These are phyloP conservation scores for Zizania palustris DNA, from an alignment of 202 grass and related monocot species.

Conservation along the genomic window DNA sequence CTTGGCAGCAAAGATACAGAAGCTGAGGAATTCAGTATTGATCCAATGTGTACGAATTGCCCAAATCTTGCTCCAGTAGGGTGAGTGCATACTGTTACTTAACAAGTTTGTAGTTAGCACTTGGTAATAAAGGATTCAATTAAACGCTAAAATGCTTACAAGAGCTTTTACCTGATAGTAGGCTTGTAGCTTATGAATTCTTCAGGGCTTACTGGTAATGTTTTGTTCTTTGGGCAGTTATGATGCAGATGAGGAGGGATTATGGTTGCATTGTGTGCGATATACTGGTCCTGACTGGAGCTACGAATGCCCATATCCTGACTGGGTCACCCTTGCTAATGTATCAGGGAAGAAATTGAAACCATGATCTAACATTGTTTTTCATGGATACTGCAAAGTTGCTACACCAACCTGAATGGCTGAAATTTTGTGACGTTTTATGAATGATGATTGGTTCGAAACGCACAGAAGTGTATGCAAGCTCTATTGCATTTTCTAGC, in stretches of 20 bases:
- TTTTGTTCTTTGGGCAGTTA: conserved; percentile 58
- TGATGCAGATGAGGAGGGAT: conserved; percentile 68
- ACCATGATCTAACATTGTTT: conserved; percentile 33
- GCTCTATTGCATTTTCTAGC: neutral
- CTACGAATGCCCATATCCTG: conserved; percentile 83
- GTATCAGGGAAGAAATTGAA: conserved; percentile 43
- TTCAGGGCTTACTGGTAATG: neutral
- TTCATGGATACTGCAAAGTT: neutral
- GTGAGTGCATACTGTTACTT: conserved; percentile 41
- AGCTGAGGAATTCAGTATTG: conserved; percentile 52
- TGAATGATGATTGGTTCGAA: neutral
- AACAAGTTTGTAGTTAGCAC: conserved; percentile 10
- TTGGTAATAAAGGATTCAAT: neutral
- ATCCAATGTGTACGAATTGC: conserved; percentile 90
- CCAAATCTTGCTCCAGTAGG: conserved; percentile 83
- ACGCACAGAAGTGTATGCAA: neutral
- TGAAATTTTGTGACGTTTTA: neutral
- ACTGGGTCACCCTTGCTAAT: conserved; percentile 58
- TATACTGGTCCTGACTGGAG: conserved; percentile 93
- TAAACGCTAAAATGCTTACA: neutral
- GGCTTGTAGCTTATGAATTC: neutral
- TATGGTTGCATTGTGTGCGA: conserved; percentile 82
- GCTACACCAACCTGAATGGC: neutral
- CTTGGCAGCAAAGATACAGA: conserved; percentile 23
- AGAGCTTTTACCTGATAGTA: neutral